Conservation (phyloP, 2,329 filamentous ascomycete species). For the Clarireedia homoeocarpa region DNA sequence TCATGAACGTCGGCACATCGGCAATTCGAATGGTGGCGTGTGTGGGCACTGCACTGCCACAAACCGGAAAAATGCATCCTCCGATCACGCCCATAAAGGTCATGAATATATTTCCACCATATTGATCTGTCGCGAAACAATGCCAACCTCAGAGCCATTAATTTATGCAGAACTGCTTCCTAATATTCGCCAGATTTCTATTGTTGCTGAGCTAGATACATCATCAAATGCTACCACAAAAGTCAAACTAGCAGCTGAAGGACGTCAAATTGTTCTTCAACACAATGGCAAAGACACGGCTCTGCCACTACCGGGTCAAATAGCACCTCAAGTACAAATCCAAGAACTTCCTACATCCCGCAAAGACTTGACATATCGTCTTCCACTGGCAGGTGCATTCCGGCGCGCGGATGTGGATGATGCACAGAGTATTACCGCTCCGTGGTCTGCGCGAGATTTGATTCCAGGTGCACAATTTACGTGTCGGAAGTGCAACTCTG, state of each 20-base stretch:
- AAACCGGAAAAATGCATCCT: background rate
- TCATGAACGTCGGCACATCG: too few relatives aligned
- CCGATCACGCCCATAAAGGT: background rate
- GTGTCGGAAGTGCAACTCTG: slow-evolving; percentile 38
- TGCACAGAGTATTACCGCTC: slow-evolving; percentile 18
- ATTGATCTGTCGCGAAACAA: background rate
- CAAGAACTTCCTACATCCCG: slow-evolving; percentile 22
- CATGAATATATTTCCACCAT: background rate
- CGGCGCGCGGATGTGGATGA: slow-evolving; percentile 11
- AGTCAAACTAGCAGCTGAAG: slow-evolving; percentile 36
- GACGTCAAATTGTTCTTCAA: slow-evolving; percentile 38
- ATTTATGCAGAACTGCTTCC: slow-evolving; percentile 59
- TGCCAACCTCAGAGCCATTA: slow-evolving; percentile 11
- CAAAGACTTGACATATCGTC: slow-evolving; percentile 42
- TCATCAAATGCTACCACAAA: slow-evolving; percentile 24
- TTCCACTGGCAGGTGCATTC: slow-evolving; percentile 33
- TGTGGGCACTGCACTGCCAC: too few relatives aligned
- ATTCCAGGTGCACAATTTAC: slow-evolving; percentile 24
- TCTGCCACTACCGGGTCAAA: slow-evolving; percentile 33
- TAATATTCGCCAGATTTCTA: slow-evolving; percentile 56
- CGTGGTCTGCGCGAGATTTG: slow-evolving; percentile 49
- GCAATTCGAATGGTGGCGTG: too few relatives aligned
- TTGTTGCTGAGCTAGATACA: slow-evolving; percentile 44
- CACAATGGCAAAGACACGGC: slow-evolving; percentile 37
- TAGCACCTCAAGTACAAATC: slow-evolving; percentile 13